A percentile compares a stretch with the other conserved stretches of the same genome.
Evolutionary conservation across 768 basidiomycete genomes (phyloP).

Genomic region (Suillus discolor): DNA sequence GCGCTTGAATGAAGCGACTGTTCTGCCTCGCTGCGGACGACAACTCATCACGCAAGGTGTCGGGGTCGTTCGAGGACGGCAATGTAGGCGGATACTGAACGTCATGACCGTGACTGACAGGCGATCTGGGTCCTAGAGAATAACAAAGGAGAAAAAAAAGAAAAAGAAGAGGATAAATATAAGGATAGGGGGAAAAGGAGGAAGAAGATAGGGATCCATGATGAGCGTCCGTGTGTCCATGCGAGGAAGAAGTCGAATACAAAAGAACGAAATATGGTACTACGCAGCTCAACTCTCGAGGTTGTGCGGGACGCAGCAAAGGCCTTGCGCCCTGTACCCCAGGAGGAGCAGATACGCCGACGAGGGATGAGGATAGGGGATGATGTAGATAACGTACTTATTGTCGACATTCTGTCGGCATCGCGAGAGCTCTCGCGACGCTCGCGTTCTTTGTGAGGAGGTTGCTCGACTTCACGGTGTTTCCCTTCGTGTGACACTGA

Average conservation of each 20-base stretch:
- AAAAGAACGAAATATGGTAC: constrained; percentile 33
- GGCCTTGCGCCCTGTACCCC: constrained; percentile 35
- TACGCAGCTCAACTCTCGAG: constrained; percentile 46
- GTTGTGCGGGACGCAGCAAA: constrained; percentile 44
- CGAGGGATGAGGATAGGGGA: constrained; percentile 38
- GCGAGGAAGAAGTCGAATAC: constrained; percentile 40
- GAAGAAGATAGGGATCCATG: constrained; percentile 39
- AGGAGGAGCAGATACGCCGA: constrained; percentile 41
- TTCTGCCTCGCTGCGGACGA: constrained; percentile 13
- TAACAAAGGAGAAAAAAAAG: constrained; percentile 33
- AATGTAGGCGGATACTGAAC: constrained; percentile 23
- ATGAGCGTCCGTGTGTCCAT: constrained; percentile 44
- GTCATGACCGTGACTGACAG: constrained; percentile 36
- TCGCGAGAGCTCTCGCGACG: constrained; percentile 30
- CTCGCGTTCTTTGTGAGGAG: constrained; percentile 18
- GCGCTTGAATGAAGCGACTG: constrained; percentile 27
- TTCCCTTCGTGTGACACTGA: constrained; percentile 26
- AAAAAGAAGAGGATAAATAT: constrained; percentile 30
- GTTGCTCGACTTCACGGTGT: constrained; percentile 26
- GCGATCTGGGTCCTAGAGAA: constrained; percentile 46
- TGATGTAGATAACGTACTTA: constrained; percentile 52
- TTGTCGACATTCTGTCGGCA: constrained; percentile 38
- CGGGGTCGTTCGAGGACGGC: constrained; percentile 21
- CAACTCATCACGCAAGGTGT: constrained; percentile 12
- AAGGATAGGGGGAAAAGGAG: constrained; percentile 32